Base-by-base conservation (phyloP, 1,284 basidiomycete species). In the Ceratobasidium sp. region DNA sequence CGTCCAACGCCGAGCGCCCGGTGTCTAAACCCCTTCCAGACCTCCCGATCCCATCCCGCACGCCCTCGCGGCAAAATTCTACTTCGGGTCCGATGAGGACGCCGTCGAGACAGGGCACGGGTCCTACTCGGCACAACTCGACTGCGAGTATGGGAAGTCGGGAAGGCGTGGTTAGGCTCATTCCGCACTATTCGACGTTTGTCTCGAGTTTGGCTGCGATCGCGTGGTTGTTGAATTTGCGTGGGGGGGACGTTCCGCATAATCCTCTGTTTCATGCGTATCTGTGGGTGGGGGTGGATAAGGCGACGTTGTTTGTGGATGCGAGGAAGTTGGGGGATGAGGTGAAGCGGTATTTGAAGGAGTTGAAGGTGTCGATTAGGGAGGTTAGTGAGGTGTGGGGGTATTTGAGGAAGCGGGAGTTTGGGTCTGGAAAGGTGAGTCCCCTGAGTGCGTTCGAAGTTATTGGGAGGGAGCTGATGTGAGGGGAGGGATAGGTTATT, bases 261-360 rank as follows among this genome's bases (percentile, higher is more conserved):
- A 95, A 93, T 79, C 95, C 95, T 0, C 87, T 97, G 9, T 96
- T 97, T 83, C 93, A 93, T 67, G 88, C 93, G 0, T 97, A 97
- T 80, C 82, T 95, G 11, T 93, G 91, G 79, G 86, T 97, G 48
- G 89, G 90, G 1, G 80, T 89, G 9, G 85, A 91, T 22, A 82
- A 81, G 44, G 85, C 88, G 0, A 85, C 89, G n/a, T 83, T 95
- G 7, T 95, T 95, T 83, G 83, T 93, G 47, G 92, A 95, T 75
- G 80, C 82, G 8, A 81, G 81, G 65, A 95, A 95, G 80, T 81
- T 91, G 36, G 84, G 84, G 17, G 81, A 84, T 0, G 87, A 89
- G 1, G 87, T 90, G 0, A 59, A 60, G 41, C 84, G 83, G 9
- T 93, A 95, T 79, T 83, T 95, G 7, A 81, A 87, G 41, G 83